Evolutionary conservation across 306 rosid genomes (phyloP).

Genomic region (Luffa acutangula): DNA sequence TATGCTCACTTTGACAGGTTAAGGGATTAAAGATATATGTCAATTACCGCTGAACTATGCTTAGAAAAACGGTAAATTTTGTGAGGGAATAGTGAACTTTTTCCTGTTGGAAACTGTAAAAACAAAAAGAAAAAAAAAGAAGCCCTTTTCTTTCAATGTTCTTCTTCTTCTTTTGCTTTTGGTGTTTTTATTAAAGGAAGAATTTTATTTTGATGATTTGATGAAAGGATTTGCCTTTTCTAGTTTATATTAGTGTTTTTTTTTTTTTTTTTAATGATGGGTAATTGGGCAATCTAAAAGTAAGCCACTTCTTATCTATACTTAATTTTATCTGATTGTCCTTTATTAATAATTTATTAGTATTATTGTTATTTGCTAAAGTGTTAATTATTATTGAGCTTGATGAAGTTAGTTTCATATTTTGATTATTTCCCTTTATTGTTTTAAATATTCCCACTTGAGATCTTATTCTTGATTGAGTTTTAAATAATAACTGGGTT

Average conservation of each 20-base stretch:
- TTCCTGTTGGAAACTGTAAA: neutral
- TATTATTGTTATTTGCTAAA: neutral
- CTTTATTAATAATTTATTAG: neutral
- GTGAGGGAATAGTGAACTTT: neutral
- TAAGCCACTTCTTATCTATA: neutral
- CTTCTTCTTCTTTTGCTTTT: neutral
- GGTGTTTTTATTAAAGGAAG: neutral
- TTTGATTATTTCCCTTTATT: neutral
- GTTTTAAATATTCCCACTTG: neutral
- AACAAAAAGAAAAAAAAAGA: neutral
- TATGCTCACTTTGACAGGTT: too few relatives aligned
- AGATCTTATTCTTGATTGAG: neutral
- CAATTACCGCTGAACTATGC: too few relatives aligned
- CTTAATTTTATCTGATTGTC: neutral
- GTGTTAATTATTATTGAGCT: neutral
- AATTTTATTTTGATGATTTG: neutral
- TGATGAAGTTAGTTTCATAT: neutral
- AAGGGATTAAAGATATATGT: too few relatives aligned
- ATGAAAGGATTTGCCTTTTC: neutral
- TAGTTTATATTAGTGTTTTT: neutral
- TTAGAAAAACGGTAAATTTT: neutral
- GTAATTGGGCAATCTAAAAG: neutral
- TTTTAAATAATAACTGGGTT: too few relatives aligned
- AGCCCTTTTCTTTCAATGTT: neutral
- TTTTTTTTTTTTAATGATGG: neutral